Evolutionary conservation across 1,284 basidiomycete species (phyloP).

Genomic region (Cutaneotrichosporon sp.): DNA sequence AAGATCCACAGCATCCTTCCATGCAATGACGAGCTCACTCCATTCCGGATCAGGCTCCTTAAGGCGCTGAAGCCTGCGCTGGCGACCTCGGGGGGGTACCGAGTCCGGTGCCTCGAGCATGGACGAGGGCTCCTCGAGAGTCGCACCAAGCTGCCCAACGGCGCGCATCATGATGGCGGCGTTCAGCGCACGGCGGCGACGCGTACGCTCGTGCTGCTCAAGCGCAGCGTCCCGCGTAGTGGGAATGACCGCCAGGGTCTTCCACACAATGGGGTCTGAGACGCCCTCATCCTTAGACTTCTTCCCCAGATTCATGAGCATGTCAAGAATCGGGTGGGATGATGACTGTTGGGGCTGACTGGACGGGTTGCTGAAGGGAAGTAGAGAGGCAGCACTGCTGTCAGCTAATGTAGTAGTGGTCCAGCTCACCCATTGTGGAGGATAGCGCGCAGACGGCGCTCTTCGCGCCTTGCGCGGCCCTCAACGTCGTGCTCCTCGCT

Average conservation of each 20-base stretch:
- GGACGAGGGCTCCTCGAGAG: slow-evolving; percentile 51
- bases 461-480: slow-evolving; percentile 26
- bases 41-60: slow-evolving; percentile 52
- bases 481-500: slow-evolving; percentile 33
- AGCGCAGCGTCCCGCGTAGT: slow-evolving; percentile 54
- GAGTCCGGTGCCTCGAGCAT: slow-evolving; percentile 25
- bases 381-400: slow-evolving; percentile 13
- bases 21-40: slow-evolving; percentile 26
- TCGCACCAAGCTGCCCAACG: slow-evolving; percentile 65
- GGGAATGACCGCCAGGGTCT: slow-evolving; percentile 66
- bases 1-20: slow-evolving; percentile 29
- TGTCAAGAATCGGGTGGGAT: slow-evolving; percentile 14
- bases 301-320: slow-evolving; percentile 11
- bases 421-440: slow-evolving; percentile 18
- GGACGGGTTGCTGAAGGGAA: slow-evolving; percentile 10
- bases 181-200: slow-evolving; percentile 53
- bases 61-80: slow-evolving; percentile 65
- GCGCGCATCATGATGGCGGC: slow-evolving; percentile 53
- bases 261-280: slow-evolving; percentile 24
- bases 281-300: slow-evolving; percentile 5
- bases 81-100: slow-evolving; percentile 61
- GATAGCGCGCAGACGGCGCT: slow-evolving; percentile 26
- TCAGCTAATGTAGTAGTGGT: not conserved
- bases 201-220: slow-evolving; percentile 60
- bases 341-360: not conserved